These are phyloP conservation scores for Calonectria montana DNA, from an alignment of 2,329 filamentous ascomycete genomes.

Conservation along the genomic window DNA sequence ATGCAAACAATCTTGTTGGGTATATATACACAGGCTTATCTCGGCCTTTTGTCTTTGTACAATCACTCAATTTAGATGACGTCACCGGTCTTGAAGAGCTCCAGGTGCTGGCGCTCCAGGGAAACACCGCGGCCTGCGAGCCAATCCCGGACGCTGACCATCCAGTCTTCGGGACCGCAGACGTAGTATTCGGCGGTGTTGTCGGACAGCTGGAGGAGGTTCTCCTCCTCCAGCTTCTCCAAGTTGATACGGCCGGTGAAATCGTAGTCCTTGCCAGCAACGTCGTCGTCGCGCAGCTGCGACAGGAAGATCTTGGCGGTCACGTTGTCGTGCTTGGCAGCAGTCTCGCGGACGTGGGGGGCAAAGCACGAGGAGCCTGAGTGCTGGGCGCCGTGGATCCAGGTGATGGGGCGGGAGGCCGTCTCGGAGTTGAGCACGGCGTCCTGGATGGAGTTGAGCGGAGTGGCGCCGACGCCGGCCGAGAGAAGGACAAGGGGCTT, in stretches of 20 bases:
- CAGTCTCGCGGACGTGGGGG: constrained; percentile 60
- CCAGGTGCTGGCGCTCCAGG: constrained; percentile 70
- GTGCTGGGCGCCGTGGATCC: constrained; percentile 70
- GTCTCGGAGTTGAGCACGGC: constrained; percentile 52
- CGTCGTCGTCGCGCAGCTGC: constrained; percentile 55
- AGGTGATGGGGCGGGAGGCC: constrained; percentile 62
- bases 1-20: constrained; percentile 21
- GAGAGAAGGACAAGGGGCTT: constrained; percentile 74
- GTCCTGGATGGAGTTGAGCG: constrained; percentile 74
- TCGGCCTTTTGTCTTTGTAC: neutral
- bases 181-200: constrained; percentile 73
- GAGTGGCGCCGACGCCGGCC: constrained; percentile 76
- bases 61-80: constrained; percentile 23
- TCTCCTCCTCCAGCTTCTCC: constrained; percentile 61
- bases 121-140: constrained; percentile 68
- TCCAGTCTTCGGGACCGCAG: constrained; percentile 78
- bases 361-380: constrained; percentile 66
- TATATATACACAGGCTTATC: neutral
- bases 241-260: constrained; percentile 69
- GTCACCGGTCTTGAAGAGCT: constrained; percentile 73
- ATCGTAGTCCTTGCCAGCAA: constrained; percentile 67
- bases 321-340: constrained; percentile 48
- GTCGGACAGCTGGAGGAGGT: constrained; percentile 67
- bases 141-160: constrained; percentile 67
- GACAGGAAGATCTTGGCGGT: constrained; percentile 68